These are phyloP conservation scores for Podila epigama DNA, from an alignment of 192 early-diverging fungal species.

Conservation along the genomic window DNA sequence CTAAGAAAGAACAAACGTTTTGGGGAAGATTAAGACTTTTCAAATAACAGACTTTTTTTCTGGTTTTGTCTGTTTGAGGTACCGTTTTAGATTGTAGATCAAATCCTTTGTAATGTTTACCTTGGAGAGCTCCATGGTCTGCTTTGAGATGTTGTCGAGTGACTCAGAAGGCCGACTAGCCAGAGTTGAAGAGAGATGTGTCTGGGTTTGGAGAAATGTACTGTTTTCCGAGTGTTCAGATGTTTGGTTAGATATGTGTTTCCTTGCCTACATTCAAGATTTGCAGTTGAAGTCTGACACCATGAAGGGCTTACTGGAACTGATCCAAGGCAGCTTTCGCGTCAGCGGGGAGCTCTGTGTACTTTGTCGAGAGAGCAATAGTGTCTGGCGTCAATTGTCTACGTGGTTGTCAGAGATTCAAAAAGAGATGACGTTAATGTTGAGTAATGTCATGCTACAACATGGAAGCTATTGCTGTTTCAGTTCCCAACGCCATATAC, in stretches of 20 bases:
- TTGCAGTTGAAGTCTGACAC: not conserved
- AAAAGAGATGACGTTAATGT: not conserved
- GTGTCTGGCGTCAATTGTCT: conserved; percentile 40
- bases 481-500: not conserved
- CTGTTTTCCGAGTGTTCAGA: too few species aligned
- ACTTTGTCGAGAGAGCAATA: conserved; percentile 46
- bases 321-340: conserved; percentile 46
- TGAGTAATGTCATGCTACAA: not conserved
- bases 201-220: conserved; percentile 36
- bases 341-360: conserved; percentile 44
- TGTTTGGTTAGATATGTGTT: too few species aligned
- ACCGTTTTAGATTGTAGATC: too few species aligned
- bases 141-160: conserved; percentile 40
- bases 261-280: not conserved
- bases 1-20: conserved; percentile 3
- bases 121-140: conserved; percentile 39
- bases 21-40: too few species aligned
- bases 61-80: too few species aligned
- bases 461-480: not conserved
- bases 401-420: not conserved
- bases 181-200: conserved; percentile 34
- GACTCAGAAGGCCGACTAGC: conserved; percentile 31
- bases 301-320: conserved; percentile 20
- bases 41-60: too few species aligned
- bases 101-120: too few species aligned